Evolutionary conservation across 169 alveolate species (phyloP).

Genomic region (Hepatocystis sp.): DNA sequence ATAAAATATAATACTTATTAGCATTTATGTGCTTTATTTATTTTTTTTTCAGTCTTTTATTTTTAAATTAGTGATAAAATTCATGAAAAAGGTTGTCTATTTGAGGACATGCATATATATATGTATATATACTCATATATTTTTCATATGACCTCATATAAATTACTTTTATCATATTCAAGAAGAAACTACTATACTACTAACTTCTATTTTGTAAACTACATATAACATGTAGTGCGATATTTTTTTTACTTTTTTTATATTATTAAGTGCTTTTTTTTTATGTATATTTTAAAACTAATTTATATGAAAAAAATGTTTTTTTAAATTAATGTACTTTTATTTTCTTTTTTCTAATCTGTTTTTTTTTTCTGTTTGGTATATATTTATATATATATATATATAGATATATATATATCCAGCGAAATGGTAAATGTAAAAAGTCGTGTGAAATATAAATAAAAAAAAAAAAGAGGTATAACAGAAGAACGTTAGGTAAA

Average conservation of each 20-base stretch:
- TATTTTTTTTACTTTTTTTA: not conserved
- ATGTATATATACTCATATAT: not conserved
- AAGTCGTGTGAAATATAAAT: not conserved
- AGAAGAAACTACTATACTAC: too few species aligned
- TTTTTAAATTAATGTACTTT: not conserved
- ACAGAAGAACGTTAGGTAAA: not conserved
- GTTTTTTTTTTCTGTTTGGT: not conserved
- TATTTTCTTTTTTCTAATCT: too few species aligned
- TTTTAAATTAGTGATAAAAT: not conserved
- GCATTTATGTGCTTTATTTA: not conserved
- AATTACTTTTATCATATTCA: too few species aligned
- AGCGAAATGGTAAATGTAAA: not conserved
- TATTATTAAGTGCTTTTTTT: not conserved
- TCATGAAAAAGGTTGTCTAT: not conserved
- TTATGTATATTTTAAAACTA: not conserved
- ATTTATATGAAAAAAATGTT: not conserved
- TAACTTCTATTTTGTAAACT: too few species aligned
- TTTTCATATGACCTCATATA: too few species aligned
- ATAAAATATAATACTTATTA: too few species aligned
- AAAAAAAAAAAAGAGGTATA: conserved; percentile 1
- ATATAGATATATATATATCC: not conserved
- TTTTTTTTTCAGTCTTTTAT: not conserved
- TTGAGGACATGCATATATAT: not conserved
- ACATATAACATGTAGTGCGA: too few species aligned
- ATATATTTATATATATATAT: not conserved